These are phyloP conservation scores for Cutaneotrichosporon cutaneum DNA, from an alignment of 1,284 basidiomycete species.

Conservation along the genomic window DNA sequence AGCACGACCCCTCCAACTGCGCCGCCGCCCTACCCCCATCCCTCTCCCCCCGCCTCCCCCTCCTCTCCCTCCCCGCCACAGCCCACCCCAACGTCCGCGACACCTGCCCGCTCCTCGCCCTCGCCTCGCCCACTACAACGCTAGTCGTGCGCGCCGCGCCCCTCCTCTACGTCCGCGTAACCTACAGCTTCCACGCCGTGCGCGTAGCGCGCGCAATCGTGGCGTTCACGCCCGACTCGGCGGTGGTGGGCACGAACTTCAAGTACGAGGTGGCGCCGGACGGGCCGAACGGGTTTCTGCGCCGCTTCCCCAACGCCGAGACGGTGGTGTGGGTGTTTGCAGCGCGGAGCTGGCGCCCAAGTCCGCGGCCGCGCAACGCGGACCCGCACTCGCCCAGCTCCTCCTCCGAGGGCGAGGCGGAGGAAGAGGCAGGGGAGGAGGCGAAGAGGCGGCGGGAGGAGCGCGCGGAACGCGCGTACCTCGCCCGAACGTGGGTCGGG, in stretches of 20 bases:
- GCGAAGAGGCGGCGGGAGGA: too few relatives aligned
- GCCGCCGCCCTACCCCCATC: background rate
- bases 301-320: background rate
- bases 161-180: conserved; percentile 16
- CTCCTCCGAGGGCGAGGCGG: background rate
- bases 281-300: background rate
- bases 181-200: background rate
- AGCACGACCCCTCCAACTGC: background rate
- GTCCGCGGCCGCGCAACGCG: conserved; percentile 8
- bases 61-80: conserved; percentile 7
- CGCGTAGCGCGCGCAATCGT: conserved; percentile 5
- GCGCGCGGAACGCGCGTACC: background rate
- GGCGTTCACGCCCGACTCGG: conserved; percentile 15
- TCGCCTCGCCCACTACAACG: background rate
- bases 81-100: conserved; percentile 4
- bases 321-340: conserved; percentile 6
- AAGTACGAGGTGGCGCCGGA: conserved; percentile 14
- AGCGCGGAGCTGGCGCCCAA: conserved; percentile 7
- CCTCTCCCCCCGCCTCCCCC: background rate
- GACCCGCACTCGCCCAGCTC: too few relatives aligned
- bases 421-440: background rate
- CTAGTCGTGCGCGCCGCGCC: conserved; percentile 17
- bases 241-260: conserved; percentile 17
- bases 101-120: conserved; percentile 14
- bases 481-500: conserved; percentile 1